Conservation (phyloP, 768 basidiomycete genomes). For the Mycena leptocephala region DNA sequence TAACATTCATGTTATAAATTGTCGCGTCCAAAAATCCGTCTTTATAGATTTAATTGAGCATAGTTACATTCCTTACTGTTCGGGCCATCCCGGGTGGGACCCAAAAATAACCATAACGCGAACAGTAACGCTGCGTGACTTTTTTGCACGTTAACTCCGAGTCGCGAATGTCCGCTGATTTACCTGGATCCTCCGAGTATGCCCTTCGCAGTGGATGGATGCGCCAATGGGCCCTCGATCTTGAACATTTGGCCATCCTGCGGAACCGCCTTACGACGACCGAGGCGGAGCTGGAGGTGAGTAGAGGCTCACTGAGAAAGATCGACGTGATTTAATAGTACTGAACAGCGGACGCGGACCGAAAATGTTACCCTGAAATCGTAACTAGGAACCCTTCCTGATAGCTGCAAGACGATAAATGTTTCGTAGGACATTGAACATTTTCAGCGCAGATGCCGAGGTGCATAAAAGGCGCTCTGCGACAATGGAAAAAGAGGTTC, state of each 20-base stretch:
- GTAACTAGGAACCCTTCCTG: background rate
- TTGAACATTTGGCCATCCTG: background rate
- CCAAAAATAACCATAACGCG: too few species aligned
- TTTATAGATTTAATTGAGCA: slow-evolving; percentile 30
- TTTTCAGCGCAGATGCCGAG: background rate
- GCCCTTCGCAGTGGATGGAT: background rate
- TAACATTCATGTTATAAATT: slow-evolving; percentile 94
- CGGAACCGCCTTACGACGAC: background rate
- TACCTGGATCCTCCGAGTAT: background rate
- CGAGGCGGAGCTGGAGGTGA: slow-evolving; percentile 9
- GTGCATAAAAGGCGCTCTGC: background rate
- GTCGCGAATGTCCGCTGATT: background rate
- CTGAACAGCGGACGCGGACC: background rate
- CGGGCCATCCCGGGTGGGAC: too few species aligned
- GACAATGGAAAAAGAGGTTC: background rate
- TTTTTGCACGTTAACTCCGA: too few species aligned
- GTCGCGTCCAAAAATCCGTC: slow-evolving; percentile 21
- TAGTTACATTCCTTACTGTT: background rate
- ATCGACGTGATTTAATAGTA: background rate
- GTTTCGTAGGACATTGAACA: background rate
- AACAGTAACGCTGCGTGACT: slow-evolving; percentile 13
- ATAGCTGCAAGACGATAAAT: background rate
- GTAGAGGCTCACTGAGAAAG: too few species aligned
- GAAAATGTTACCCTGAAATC: background rate
- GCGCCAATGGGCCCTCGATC: background rate